These are phyloP conservation scores for Candida andamanensis DNA, from an alignment of 805 yeast species.

Conservation along the genomic window DNA sequence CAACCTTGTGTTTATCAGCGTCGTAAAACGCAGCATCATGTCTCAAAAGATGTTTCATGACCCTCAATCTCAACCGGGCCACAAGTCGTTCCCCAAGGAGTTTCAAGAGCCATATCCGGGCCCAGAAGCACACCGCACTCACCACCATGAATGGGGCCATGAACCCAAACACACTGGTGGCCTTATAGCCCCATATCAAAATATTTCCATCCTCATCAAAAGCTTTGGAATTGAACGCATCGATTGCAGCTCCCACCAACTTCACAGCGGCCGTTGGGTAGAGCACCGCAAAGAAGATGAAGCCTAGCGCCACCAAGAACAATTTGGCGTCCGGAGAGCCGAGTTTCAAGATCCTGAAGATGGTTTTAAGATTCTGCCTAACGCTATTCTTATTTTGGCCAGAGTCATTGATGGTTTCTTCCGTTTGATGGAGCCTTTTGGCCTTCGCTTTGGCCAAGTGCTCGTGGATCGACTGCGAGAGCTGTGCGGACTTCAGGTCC, in stretches of 20 bases:
- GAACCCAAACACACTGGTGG: slow-evolving; percentile 33
- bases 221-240: slow-evolving; percentile 32
- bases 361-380: slow-evolving; percentile 29
- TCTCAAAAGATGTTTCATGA: slow-evolving; percentile 37
- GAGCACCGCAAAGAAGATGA: slow-evolving; percentile 39
- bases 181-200: slow-evolving; percentile 41
- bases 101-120: slow-evolving; percentile 39
- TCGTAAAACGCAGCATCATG: slow-evolving; percentile 41
- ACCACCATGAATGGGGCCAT: slow-evolving; percentile 42
- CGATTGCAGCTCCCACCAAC: slow-evolving; percentile 40
- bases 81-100: slow-evolving; percentile 41
- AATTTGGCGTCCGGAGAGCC: slow-evolving; percentile 37
- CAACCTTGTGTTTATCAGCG: slow-evolving; percentile 41
- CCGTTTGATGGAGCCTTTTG: slow-evolving; percentile 21
- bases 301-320: slow-evolving; percentile 35
- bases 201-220: slow-evolving; percentile 36
- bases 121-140: slow-evolving; percentile 43
- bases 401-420: slow-evolving; percentile 31
- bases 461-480: slow-evolving; percentile 16
- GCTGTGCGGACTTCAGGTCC: background rate
- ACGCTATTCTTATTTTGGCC: slow-evolving; percentile 24
- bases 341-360: slow-evolving; percentile 32
- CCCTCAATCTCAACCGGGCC: slow-evolving; percentile 36
- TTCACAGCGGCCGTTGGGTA: slow-evolving; percentile 41
- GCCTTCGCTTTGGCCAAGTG: slow-evolving; percentile 26